Percentiles rank a stretch among this genome's conserved stretches.
Evolutionary conservation across 179 eudicot species (phyloP).

Genomic region (Pouteria campechiana): DNA sequence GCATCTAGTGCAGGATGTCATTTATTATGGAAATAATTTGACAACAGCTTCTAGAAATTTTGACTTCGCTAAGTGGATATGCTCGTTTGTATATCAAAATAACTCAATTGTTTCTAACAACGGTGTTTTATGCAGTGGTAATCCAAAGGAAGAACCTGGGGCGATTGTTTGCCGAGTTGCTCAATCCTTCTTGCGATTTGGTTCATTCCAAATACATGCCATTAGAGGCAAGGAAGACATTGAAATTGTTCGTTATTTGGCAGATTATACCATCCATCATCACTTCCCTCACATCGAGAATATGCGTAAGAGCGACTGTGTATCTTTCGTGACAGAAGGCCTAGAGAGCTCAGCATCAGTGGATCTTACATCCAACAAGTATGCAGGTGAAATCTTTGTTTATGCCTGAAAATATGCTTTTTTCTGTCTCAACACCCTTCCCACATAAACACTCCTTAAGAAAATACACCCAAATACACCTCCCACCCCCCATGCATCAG

Average conservation of each 20-base stretch:
- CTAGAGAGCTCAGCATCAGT: conserved; percentile 61
- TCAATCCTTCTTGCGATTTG: conserved; percentile 92
- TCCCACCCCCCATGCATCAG: too few relatives aligned
- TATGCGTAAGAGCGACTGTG: conserved; percentile 61
- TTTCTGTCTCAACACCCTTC: too few relatives aligned
- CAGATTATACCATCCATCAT: conserved; percentile 77
- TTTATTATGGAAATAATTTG: too few relatives aligned
- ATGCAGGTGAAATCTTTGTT: conserved; percentile 66
- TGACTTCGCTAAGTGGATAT: too few relatives aligned
- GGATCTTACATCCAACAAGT: conserved; percentile 96
- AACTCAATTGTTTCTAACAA: too few relatives aligned
- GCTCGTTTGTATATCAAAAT: too few relatives aligned
- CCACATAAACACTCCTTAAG: too few relatives aligned
- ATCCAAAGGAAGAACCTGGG: conserved; percentile 99
- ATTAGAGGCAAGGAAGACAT: conserved; percentile 84
- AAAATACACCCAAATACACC: too few relatives aligned
- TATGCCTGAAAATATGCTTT: too few relatives aligned
- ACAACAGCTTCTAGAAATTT: too few relatives aligned
- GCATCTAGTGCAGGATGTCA: too few relatives aligned
- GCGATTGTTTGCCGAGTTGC: conserved; percentile 98
- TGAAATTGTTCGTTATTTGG: conserved; percentile 66
- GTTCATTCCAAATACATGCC: conserved; percentile 93
- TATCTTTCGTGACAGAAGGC: conserved; percentile 88
- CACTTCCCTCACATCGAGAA: conserved; percentile 92
- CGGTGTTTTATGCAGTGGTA: conserved; percentile 82